Evolutionary conservation across 257 asterid genomes (phyloP).

Genomic region (Solanum acaule): DNA sequence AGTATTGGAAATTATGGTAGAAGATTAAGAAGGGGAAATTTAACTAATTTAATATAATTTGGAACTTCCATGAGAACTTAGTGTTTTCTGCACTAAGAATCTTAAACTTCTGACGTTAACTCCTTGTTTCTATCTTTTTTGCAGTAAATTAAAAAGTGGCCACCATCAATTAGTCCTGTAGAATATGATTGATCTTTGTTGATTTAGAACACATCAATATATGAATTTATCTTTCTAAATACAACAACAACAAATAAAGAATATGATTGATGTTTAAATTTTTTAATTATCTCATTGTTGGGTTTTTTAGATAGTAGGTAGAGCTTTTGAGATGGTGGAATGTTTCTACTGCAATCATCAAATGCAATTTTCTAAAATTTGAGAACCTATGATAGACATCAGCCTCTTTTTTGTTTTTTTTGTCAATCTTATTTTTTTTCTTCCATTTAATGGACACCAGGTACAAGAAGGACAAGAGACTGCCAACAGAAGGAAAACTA

Average conservation of each 20-base stretch:
- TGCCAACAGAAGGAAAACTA: slow-evolving; percentile 74
- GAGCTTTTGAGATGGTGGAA: not conserved
- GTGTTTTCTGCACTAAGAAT: not conserved
- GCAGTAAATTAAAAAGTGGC: not conserved
- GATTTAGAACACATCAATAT: not conserved
- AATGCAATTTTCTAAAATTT: not conserved
- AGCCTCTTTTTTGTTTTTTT: not conserved
- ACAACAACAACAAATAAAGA: not conserved
- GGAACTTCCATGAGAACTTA: not conserved
- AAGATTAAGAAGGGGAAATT: not conserved
- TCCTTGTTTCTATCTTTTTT: not conserved
- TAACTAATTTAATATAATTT: not conserved
- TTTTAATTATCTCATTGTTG: not conserved
- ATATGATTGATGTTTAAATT: not conserved
- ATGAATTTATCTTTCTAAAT: not conserved
- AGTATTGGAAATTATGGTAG: not conserved
- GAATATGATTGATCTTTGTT: not conserved
- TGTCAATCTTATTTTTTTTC: not conserved
- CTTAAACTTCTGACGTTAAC: not conserved
- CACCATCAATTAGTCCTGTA: not conserved
- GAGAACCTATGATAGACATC: not conserved
- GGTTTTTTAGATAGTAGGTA: not conserved
- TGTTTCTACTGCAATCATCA: not conserved
- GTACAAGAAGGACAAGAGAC: slow-evolving; percentile 54
- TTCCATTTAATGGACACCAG: slow-evolving; percentile 15